Conservation (phyloP, 2,329 filamentous ascomycete genomes). For the Epichloe brachyelytri region DNA sequence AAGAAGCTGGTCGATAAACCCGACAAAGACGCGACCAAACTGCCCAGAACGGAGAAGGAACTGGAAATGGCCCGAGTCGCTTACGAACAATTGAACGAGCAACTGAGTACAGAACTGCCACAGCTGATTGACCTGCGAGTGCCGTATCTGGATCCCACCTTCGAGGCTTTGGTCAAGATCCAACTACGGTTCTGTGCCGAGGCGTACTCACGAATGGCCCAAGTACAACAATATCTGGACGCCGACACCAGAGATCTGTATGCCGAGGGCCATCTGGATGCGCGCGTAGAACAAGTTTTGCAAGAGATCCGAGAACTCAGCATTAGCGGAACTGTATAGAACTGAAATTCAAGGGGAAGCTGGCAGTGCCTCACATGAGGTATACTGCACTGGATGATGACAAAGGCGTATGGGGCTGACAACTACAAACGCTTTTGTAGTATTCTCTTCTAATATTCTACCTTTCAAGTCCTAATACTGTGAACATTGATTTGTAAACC, state of each 20-base stretch:
- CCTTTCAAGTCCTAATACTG: neutral
- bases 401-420: conserved; percentile 3
- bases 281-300: conserved; percentile 83
- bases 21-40: conserved; percentile 94
- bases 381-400: neutral
- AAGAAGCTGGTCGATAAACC: conserved; percentile 97
- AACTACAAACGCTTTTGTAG: neutral
- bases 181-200: conserved; percentile 96
- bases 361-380: neutral
- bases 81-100: conserved; percentile 96
- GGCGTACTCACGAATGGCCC: conserved; percentile 94
- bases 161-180: conserved; percentile 97
- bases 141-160: conserved; percentile 91
- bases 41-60: conserved; percentile 92
- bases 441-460: neutral
- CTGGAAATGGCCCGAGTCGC: conserved; percentile 84
- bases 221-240: conserved; percentile 97
- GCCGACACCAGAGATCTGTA: conserved; percentile 94
- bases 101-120: conserved; percentile 81
- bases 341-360: neutral
- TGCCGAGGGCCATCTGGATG: conserved; percentile 82
- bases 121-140: conserved; percentile 95
- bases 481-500: neutral
- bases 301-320: conserved; percentile 95
- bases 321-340: conserved; percentile 60